Conservation (phyloP, 257 asterid genomes). For the Paraleonurus japonicus region DNA sequence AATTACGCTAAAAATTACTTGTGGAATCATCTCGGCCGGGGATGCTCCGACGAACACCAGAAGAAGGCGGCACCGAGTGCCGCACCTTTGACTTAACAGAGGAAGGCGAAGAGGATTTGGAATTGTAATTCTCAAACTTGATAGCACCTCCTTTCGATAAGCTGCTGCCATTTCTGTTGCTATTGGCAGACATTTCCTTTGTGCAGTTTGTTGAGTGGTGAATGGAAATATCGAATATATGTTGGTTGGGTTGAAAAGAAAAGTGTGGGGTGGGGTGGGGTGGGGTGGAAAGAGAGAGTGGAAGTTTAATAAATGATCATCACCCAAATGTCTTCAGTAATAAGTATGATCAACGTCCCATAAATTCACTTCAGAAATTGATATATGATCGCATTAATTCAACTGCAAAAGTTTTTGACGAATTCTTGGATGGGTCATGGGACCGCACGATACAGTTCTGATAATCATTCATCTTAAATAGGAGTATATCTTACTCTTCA, state of each 20-base stretch:
- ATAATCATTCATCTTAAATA: too few relatives aligned
- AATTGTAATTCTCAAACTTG: conserved; percentile 46
- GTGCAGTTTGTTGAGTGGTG: background rate
- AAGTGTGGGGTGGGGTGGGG: conserved; percentile 8
- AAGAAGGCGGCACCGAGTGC: conserved; percentile 26
- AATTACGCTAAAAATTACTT: conserved; percentile 26
- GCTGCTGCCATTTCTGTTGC: conserved; percentile 51
- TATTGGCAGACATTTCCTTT: conserved; percentile 41
- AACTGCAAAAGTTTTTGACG: background rate
- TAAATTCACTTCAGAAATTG: background rate
- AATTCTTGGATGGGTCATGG: too few relatives aligned
- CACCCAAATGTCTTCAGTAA: background rate
- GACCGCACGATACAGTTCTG: too few relatives aligned
- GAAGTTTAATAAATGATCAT: conserved; percentile 4
- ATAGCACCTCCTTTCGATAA: conserved; percentile 32
- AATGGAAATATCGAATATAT: background rate
- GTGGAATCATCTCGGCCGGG: conserved; percentile 43
- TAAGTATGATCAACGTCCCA: background rate
- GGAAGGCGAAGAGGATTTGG: conserved; percentile 46
- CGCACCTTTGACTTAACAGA: conserved; percentile 47
- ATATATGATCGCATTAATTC: background rate
- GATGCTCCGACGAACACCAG: conserved; percentile 47
- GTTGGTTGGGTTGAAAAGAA: background rate
- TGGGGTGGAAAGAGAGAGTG: conserved; percentile 19
- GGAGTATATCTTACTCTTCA: too few relatives aligned